Evolutionary conservation across 768 basidiomycete species (phyloP), one percentile per base, ranked within the genome.

Genomic region (Tulasnella sp.): DNA sequence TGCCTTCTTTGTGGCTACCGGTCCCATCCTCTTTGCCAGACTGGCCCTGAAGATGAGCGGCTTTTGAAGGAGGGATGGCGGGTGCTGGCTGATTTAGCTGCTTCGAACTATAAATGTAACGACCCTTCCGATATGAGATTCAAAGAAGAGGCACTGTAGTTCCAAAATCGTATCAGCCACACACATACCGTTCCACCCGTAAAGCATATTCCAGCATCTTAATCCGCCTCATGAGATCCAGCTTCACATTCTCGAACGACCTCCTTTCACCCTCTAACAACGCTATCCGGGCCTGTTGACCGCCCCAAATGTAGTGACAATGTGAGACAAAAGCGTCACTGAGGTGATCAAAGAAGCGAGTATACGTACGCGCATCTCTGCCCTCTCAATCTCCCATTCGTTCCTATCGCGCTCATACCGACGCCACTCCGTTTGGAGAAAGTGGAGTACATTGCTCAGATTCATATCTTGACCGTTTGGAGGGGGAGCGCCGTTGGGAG

Each of bases 381-480:
- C 96, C 65, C 96, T 78, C 73, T 98, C 96, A 67, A 99, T 99
- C 77, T 99, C 96, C 94, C 94, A 99, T 74, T 99, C 96, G 70
- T 99, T 99, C 67, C 94, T 80, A 74, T 99, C 96, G 70, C 93
- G 84, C 72, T 98, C 96, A 68, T 96, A 98, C 61, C 90, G 79
- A 63, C 96, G 79, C 91, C 93, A 97, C 76, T 99, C 96, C 21
- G 90, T 91, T 75, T 99, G 96, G 53, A 98, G 79, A 71, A 91
- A 99, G 75, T 99, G 96, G 62, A 99, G 78, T 60, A 98, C 92
- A 67, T 82, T 86, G 4, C 92, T 93, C 55, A 98, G 82, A 49
- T 85, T 96, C 71, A 87, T 89, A 72, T 94, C 92, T 70, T 91
- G 88, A 63, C 87, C 87, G 67, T 85, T 89, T 73, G 86, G 85